Percentiles rank a stretch among this genome's conserved stretches.
Evolutionary conservation across 139 green algal species (phyloP).

Genomic region (Chlorella sp.): DNA sequence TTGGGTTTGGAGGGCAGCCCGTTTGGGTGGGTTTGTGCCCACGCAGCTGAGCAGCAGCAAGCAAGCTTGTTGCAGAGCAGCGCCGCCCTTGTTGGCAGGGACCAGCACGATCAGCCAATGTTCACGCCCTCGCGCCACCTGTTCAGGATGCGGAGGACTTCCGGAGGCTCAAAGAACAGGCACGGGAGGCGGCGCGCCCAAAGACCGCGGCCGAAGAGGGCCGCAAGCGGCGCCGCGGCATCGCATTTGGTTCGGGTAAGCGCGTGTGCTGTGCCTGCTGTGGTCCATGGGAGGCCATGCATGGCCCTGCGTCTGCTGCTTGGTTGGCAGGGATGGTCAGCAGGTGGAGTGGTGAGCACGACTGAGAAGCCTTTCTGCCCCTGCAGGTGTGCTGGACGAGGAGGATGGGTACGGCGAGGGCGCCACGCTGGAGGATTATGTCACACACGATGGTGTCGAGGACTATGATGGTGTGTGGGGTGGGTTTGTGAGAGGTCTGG

Average conservation of each 20-base stretch:
- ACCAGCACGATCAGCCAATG: no score
- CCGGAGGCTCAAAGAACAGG: conserved; percentile 57
- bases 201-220: conserved; percentile 12
- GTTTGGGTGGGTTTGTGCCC: no score
- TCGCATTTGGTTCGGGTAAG: conserved; percentile 86
- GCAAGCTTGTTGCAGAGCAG: no score
- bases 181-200: neutral
- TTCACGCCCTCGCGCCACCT: neutral
- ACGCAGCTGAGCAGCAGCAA: no score
- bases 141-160: conserved; percentile 86
- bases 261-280: no score
- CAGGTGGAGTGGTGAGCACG: no score
- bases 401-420: conserved; percentile 64
- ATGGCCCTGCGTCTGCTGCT: no score
- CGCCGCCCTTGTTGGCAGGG: neutral
- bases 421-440: conserved; percentile 52
- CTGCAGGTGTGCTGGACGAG: conserved; percentile 79
- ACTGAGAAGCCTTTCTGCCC: no score
- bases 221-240: conserved; percentile 58
- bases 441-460: conserved; percentile 63
- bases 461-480: conserved; percentile 72
- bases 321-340: neutral
- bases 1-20: no score
- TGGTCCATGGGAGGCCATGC: no score
- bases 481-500: no score